Evolutionary conservation across 805 yeast species (phyloP).

Genomic region (Ogataea nakhonphanomensis): DNA sequence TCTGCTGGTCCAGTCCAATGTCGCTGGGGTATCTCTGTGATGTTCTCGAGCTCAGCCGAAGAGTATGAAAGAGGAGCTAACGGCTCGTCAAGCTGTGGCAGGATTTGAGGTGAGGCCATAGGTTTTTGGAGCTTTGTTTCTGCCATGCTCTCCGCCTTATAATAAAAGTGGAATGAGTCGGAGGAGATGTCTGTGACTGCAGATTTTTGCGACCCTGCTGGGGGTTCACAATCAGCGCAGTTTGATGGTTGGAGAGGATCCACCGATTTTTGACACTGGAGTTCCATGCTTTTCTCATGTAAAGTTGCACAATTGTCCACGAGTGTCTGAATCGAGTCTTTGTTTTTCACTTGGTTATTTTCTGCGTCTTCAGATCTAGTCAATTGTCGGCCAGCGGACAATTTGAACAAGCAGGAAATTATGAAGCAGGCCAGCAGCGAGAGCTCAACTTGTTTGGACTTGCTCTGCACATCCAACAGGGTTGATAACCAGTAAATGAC

Average conservation of each 20-base stretch:
- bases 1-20: conserved; percentile 16
- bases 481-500: conserved; percentile 19
- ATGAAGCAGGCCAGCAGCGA: conserved; percentile 6
- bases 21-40: conserved; percentile 24
- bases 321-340: conserved; percentile 20
- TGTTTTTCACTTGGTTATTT: conserved; percentile 11
- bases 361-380: conserved; percentile 1
- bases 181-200: background rate
- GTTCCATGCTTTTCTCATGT: conserved; percentile 3
- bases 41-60: conserved; percentile 11
- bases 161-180: conserved; percentile 1
- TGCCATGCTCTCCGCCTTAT: background rate
- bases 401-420: conserved; percentile 8
- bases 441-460: background rate
- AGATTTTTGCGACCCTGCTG: background rate
- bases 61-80: conserved; percentile 4
- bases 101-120: background rate
- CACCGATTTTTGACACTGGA: conserved; percentile 3
- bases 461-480: background rate
- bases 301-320: conserved; percentile 9
- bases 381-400: background rate
- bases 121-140: background rate
- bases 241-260: background rate
- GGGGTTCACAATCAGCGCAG: background rate
- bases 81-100: conserved; percentile 3